Evolutionary conservation across 768 basidiomycete species (phyloP).

Genomic region (Lyophyllum atratum): DNA sequence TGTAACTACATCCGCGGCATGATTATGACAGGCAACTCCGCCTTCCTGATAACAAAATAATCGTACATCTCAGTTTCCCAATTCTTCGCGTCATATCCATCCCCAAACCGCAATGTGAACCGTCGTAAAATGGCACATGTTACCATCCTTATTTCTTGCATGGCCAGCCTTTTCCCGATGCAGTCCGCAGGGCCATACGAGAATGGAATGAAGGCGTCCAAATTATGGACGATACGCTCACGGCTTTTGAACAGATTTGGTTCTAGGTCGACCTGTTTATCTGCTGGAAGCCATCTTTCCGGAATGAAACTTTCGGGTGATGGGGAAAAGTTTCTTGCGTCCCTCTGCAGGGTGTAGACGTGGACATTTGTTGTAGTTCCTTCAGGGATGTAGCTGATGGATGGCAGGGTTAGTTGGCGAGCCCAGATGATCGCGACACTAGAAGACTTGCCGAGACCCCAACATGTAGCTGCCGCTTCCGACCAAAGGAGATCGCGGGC

Average conservation of each 20-base stretch:
- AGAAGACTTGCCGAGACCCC: conserved; percentile 23
- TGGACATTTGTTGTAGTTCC: conserved; percentile 40
- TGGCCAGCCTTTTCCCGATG: conserved; percentile 41
- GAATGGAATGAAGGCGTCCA: conserved; percentile 36
- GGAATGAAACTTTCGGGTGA: conserved; percentile 39
- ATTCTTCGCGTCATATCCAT: conserved; percentile 20
- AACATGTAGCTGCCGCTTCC: conserved; percentile 3
- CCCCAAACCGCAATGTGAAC: conserved; percentile 31
- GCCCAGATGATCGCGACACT: background rate
- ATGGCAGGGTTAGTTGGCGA: background rate
- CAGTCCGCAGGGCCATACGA: conserved; percentile 52
- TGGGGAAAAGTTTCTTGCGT: conserved; percentile 39
- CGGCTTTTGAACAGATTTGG: conserved; percentile 18
- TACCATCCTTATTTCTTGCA: conserved; percentile 34
- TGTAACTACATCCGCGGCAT: background rate
- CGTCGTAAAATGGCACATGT: conserved; percentile 27
- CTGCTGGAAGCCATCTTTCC: conserved; percentile 36
- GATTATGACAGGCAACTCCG: conserved; percentile 25
- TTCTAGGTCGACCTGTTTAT: conserved; percentile 16
- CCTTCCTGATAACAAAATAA: conserved; percentile 31
- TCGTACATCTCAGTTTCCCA: conserved; percentile 32
- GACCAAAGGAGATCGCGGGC: conserved; percentile 26
- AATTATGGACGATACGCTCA: conserved; percentile 21
- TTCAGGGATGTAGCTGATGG: conserved; percentile 37
- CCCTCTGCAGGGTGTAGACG: conserved; percentile 38